Conservation (phyloP, 1,284 basidiomycete species). For the Malassezia sp. region DNA sequence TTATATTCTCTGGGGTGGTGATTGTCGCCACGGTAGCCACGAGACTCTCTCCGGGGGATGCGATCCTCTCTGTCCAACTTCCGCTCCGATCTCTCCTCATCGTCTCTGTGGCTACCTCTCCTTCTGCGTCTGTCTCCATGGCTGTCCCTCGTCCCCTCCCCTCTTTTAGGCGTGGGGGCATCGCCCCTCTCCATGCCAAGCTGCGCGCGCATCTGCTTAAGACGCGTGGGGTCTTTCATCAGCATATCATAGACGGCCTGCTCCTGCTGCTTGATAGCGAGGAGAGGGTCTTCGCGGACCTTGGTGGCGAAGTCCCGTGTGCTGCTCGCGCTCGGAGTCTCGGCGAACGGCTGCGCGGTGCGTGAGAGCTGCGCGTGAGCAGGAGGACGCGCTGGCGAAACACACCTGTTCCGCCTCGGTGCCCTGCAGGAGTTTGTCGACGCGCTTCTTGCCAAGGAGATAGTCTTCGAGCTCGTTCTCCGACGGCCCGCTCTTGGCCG, state of each 20-base stretch:
- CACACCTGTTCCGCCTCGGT: slow-evolving; percentile 80
- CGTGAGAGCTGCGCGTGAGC: slow-evolving; percentile 36
- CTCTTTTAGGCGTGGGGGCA: slow-evolving; percentile 10
- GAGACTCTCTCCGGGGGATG: no score
- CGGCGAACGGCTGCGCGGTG: slow-evolving; percentile 18
- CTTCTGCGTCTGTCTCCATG: no score
- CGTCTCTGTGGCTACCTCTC: background rate
- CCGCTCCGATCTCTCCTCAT: no score
- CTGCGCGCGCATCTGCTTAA: slow-evolving; percentile 58
- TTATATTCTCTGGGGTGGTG: background rate
- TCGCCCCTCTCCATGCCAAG: slow-evolving; percentile 53
- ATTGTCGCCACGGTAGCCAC: slow-evolving; percentile 1
- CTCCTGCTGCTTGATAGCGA: slow-evolving; percentile 95
- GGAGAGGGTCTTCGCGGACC: slow-evolving; percentile 84
- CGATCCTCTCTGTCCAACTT: no score
- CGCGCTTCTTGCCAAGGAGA: slow-evolving; percentile 90
- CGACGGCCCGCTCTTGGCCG: slow-evolving; percentile 67
- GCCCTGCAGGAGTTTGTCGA: slow-evolving; percentile 77
- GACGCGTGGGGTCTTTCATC: slow-evolving; percentile 76
- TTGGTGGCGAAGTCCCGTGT: slow-evolving; percentile 75
- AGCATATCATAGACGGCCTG: slow-evolving; percentile 81
- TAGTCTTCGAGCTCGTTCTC: slow-evolving; percentile 81
- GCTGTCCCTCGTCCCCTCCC: no score
- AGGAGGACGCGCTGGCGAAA: no score
- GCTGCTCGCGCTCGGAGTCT: no score